phyloP scores from a whole-genome alignment of 108 stramenopile genomes.

The Pseudonitzschia multistriata region DNA sequence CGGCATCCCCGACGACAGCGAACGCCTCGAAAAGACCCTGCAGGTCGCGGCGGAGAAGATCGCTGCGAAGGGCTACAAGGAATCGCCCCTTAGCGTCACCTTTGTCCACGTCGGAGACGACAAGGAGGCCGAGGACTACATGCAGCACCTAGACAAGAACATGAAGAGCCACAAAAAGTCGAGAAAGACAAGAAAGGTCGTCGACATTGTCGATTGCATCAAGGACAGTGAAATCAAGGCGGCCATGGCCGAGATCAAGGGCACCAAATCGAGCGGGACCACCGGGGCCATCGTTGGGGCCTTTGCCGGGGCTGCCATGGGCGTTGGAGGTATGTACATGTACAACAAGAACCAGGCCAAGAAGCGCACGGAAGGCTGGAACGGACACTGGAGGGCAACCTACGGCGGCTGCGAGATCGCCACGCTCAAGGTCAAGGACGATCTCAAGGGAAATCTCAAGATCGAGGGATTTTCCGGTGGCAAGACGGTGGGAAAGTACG shows the following conservation, averaged over 20 bases:
- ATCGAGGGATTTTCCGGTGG: constrained; percentile 16
- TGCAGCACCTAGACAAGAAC: neutral
- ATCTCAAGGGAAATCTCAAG: neutral
- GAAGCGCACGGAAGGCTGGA: constrained; percentile 12
- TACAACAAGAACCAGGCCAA: constrained; percentile 16
- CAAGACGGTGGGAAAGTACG: neutral
- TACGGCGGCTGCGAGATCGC: constrained; percentile 8
- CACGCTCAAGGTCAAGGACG: constrained; percentile 7
- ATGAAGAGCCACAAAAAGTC: neutral
- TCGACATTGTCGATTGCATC: constrained; percentile 13
- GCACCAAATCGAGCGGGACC: neutral
- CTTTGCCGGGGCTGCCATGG: constrained; percentile 17
- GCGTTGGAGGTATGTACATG: constrained; percentile 8
- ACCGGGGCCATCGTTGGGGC: constrained; percentile 10
- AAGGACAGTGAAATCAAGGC: constrained; percentile 9
- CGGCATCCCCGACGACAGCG: constrained; percentile 1
- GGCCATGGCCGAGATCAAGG: constrained; percentile 12
- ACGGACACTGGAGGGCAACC: constrained; percentile 19
- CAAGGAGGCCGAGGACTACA: constrained; percentile 11
- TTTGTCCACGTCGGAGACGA: constrained; percentile 17
- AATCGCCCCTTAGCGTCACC: constrained; percentile 10
- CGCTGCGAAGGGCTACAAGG: neutral
- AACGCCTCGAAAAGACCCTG: neutral
- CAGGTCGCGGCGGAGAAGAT: neutral
- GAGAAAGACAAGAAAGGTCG: neutral